Percentiles rank a stretch among this genome's conserved stretches.
Evolutionary conservation across 495 filamentous ascomycete genomes (phyloP).

Genomic region (Aspergillus ostianus): DNA sequence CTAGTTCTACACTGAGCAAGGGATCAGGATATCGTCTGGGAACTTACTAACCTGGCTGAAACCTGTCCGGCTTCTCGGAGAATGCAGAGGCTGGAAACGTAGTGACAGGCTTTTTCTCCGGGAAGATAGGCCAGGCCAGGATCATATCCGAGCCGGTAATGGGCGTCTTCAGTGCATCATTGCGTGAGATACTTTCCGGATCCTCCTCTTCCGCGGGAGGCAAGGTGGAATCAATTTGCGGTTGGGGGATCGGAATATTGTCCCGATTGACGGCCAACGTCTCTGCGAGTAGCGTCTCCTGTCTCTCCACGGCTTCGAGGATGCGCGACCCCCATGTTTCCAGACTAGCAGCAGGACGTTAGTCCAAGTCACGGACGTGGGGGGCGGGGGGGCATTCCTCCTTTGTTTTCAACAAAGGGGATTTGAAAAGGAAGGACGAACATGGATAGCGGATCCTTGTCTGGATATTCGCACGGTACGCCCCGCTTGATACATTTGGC

Average conservation of each 20-base stretch:
- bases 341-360: slow-evolving; percentile 15
- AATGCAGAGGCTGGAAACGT: slow-evolving; percentile 29
- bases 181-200: slow-evolving; percentile 29
- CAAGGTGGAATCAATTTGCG: slow-evolving; percentile 14
- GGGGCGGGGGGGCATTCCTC: no score
- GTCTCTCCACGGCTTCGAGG: slow-evolving; percentile 29
- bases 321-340: slow-evolving; percentile 29
- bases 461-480: slow-evolving; percentile 30
- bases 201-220: slow-evolving; percentile 23
- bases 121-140: slow-evolving; percentile 32
- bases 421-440: slow-evolving; percentile 18
- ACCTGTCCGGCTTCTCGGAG: slow-evolving; percentile 28
- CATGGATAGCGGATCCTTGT: slow-evolving; percentile 30
- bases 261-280: slow-evolving; percentile 11
- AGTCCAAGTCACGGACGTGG: no score
- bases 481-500: slow-evolving; percentile 31
- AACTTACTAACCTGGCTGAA: slow-evolving; percentile 21
- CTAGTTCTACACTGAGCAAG: slow-evolving; percentile 5
- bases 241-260: not conserved
- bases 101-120: slow-evolving; percentile 24
- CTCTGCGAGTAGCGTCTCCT: slow-evolving; percentile 26
- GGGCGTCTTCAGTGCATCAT: slow-evolving; percentile 30
- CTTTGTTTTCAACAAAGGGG: not conserved
- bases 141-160: slow-evolving; percentile 35
- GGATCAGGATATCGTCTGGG: not conserved